Conservation (phyloP, 257 asterid species). For the Perilla frutescens region DNA sequence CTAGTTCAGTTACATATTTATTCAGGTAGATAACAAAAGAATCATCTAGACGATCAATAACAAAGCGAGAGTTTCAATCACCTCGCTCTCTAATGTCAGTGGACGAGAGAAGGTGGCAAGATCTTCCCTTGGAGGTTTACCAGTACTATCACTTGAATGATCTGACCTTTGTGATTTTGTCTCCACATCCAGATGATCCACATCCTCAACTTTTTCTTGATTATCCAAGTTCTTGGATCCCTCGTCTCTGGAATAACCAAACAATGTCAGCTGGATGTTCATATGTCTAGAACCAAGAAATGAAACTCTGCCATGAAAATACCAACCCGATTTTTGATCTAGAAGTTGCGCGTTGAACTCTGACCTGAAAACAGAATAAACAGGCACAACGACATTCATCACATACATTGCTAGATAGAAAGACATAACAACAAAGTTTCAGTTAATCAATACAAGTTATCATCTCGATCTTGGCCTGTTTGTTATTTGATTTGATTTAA, state of each 20-base stretch:
- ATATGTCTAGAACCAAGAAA: slow-evolving; percentile 26
- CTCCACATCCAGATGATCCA: slow-evolving; percentile 37
- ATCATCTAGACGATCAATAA: not conserved
- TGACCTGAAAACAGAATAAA: slow-evolving; percentile 59
- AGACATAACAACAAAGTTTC: not conserved
- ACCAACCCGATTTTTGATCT: slow-evolving; percentile 64
- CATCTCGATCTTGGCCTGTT: no score
- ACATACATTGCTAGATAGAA: not conserved
- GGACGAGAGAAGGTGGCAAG: slow-evolving; percentile 43
- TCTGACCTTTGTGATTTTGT: slow-evolving; percentile 47
- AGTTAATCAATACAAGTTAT: not conserved
- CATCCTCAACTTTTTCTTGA: slow-evolving; percentile 42
- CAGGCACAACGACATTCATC: slow-evolving; percentile 15
- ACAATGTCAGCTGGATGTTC: slow-evolving; percentile 31
- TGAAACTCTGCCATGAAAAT: slow-evolving; percentile 10
- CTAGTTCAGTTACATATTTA: no score
- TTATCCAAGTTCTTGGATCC: slow-evolving; percentile 46
- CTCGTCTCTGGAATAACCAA: slow-evolving; percentile 53
- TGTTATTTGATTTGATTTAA: no score
- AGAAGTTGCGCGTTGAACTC: slow-evolving; percentile 70
- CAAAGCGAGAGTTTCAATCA: slow-evolving; percentile 32
- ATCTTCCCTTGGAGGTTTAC: slow-evolving; percentile 43
- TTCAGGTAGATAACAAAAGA: not conserved
- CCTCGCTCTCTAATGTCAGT: slow-evolving; percentile 58
- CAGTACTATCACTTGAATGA: slow-evolving; percentile 42